Evolutionary conservation across 495 filamentous ascomycete genomes (phyloP).

Genomic region (Talaromyces liani): DNA sequence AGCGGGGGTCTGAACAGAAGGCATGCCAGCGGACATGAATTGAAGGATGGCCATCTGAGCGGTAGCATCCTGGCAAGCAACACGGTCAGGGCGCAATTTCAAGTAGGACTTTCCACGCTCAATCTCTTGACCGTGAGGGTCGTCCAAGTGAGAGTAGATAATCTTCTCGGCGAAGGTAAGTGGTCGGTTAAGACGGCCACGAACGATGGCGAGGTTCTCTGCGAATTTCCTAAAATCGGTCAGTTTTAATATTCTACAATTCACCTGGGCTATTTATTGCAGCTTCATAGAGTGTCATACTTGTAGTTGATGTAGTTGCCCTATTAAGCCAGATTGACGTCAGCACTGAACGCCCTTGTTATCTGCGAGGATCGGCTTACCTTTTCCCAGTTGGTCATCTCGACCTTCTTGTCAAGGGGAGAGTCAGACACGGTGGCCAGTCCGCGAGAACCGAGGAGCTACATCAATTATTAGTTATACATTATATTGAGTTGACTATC

Average conservation of each 20-base stretch:
- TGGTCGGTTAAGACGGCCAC: conserved; percentile 79
- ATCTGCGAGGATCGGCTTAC: conserved; percentile 25
- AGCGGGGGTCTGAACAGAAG: conserved; percentile 85
- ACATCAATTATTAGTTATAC: conserved; percentile 18
- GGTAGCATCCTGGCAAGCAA: conserved; percentile 98
- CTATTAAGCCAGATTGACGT: conserved; percentile 25
- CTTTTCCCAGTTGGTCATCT: conserved; percentile 74
- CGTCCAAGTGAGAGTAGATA: conserved; percentile 96
- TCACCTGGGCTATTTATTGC: neutral
- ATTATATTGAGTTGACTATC: neutral
- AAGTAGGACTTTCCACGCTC: conserved; percentile 94
- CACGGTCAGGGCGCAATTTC: conserved; percentile 91
- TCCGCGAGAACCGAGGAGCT: conserved; percentile 46
- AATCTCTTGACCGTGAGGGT: conserved; percentile 92
- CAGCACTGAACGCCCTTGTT: neutral
- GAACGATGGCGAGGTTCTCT: conserved; percentile 90
- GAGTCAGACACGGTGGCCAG: conserved; percentile 56
- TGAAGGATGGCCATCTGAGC: conserved; percentile 99
- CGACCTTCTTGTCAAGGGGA: conserved; percentile 68
- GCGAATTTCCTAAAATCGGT: conserved; percentile 81
- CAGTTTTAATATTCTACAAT: neutral
- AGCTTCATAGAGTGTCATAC: conserved; percentile 29
- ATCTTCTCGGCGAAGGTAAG: conserved; percentile 98
- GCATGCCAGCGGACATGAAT: conserved; percentile 98
- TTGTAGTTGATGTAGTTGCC: conserved; percentile 78